phyloP scores from a whole-genome alignment of 352 stramenopile species.

The Peronosclerospora sorghi region DNA sequence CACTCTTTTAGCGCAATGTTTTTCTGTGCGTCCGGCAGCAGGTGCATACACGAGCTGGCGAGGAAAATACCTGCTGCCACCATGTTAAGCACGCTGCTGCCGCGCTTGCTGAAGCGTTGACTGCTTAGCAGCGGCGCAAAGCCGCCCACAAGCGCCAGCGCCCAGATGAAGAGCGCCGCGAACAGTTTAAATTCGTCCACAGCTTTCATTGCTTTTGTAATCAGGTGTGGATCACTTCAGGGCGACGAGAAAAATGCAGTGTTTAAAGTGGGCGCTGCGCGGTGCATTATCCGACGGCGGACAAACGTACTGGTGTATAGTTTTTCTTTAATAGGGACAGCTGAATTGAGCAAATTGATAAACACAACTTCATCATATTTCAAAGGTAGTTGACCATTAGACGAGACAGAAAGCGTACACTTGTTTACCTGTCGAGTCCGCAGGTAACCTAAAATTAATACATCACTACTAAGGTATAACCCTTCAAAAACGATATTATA shows the following conservation, averaged over 20 bases:
- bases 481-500: too few relatives aligned
- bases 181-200: conserved; percentile 59
- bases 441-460: too few relatives aligned
- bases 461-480: too few relatives aligned
- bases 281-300: conserved; percentile 20
- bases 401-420: too few relatives aligned
- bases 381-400: too few relatives aligned
- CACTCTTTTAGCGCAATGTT: conserved; percentile 42
- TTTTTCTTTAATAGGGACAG: too few relatives aligned
- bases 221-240: conserved; percentile 2
- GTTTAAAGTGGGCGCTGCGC: conserved; percentile 7
- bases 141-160: conserved; percentile 41
- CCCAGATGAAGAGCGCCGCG: conserved; percentile 44
- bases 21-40: conserved; percentile 63
- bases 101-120: conserved; percentile 22
- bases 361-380: too few relatives aligned
- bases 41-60: conserved; percentile 61
- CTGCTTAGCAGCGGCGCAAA: conserved; percentile 38
- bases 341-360: too few relatives aligned
- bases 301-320: too few relatives aligned
- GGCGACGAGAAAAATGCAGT: conserved; percentile 10
- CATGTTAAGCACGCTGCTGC: conserved; percentile 70
- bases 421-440: too few relatives aligned
- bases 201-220: conserved; percentile 22
- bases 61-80: conserved; percentile 73